Evolutionary conservation across 2,329 filamentous ascomycete species (phyloP).

Genomic region (Xylaria sp.): DNA sequence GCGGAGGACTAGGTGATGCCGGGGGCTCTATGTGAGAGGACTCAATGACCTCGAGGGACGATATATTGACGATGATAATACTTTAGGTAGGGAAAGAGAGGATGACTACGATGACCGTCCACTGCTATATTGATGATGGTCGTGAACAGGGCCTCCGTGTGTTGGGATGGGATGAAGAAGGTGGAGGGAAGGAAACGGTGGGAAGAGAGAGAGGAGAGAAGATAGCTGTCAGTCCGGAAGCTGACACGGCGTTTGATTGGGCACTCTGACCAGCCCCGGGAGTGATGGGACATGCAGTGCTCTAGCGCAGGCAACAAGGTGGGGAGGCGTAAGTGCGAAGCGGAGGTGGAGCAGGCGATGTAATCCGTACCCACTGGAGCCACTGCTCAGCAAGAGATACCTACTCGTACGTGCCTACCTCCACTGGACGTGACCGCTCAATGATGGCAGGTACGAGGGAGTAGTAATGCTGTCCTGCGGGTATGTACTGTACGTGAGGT

Average conservation of each 20-base stretch:
- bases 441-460: not conserved
- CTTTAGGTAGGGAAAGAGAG: not conserved
- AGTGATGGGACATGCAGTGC: conserved; percentile 9
- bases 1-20: not conserved
- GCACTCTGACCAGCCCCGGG: conserved; percentile 1
- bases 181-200: conserved; percentile 1
- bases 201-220: conserved; percentile 1
- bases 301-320: conserved; percentile 16
- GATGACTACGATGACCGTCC: not conserved
- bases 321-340: conserved; percentile 6
- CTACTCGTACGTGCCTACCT: not conserved
- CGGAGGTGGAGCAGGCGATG: conserved; percentile 9
- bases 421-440: not conserved
- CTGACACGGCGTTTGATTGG: conserved; percentile 10
- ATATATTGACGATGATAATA: conserved; percentile 1
- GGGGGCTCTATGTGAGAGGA: not conserved
- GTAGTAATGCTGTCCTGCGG: too few species aligned
- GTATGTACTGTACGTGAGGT: too few species aligned
- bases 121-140: conserved; percentile 6
- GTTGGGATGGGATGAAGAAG: not conserved
- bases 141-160: not conserved
- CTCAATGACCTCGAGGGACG: not conserved
- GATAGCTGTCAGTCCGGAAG: conserved; percentile 8
- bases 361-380: not conserved
- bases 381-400: not conserved